Evolutionary conservation across 768 basidiomycete species (phyloP).

Genomic region (Termitomyces sp.): DNA sequence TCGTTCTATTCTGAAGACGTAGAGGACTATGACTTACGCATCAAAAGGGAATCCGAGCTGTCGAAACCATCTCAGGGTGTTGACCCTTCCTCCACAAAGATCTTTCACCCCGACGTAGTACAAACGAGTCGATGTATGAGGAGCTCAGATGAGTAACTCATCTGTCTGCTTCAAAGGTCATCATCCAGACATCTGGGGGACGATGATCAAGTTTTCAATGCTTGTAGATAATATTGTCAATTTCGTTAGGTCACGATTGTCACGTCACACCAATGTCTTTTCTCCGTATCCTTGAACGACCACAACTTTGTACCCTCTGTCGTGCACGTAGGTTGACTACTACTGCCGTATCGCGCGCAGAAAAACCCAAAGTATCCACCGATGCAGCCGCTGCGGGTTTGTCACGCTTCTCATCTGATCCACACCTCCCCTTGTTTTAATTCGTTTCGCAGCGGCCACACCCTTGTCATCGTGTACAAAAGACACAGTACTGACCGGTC

Average conservation of each 20-base stretch:
- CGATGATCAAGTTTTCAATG: too few relatives aligned
- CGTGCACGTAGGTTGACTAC: conserved; percentile 11
- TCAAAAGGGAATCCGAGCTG: too few relatives aligned
- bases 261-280: conserved; percentile 21
- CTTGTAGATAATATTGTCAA: too few relatives aligned
- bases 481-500: conserved; percentile 72
- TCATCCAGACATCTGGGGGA: too few relatives aligned
- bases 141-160: too few relatives aligned
- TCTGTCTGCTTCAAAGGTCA: too few relatives aligned
- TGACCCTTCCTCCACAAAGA: too few relatives aligned
- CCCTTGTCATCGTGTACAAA: conserved; percentile 59
- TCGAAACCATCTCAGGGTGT: too few relatives aligned
- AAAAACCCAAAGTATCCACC: conserved; percentile 8
- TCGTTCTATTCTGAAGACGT: too few relatives aligned
- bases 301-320: conserved; percentile 11
- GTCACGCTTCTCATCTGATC: neutral
- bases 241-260: conserved; percentile 3
- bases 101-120: too few relatives aligned
- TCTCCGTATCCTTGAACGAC: conserved; percentile 18
- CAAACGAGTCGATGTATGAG: too few relatives aligned
- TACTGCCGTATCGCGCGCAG: conserved; percentile 3
- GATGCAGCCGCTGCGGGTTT: conserved; percentile 4
- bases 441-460: conserved; percentile 13
- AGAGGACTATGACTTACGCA: too few relatives aligned
- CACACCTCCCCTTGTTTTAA: neutral